Conservation (phyloP, 192 early-diverging fungal species). For the Coemansia sp. region DNA sequence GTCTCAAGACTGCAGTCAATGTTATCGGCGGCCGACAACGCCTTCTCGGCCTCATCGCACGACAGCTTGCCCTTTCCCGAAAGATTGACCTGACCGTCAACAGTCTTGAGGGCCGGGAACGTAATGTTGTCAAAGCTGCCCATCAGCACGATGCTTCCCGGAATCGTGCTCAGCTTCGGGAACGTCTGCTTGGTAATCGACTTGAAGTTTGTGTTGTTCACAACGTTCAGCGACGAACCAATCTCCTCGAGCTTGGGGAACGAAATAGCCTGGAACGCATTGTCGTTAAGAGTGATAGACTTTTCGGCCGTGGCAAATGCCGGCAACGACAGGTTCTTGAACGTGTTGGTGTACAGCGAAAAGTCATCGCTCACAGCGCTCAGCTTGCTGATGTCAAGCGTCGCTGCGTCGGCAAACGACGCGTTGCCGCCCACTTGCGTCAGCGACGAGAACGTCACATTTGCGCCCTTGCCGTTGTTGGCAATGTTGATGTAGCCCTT, state of each 20-base stretch:
- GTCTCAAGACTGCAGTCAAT: conserved; percentile 32
- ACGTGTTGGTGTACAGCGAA: conserved; percentile 59
- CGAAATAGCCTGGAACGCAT: conserved; percentile 59
- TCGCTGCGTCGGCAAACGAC: conserved; percentile 58
- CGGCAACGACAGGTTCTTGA: conserved; percentile 54
- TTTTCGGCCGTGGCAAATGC: conserved; percentile 53
- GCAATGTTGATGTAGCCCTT: conserved; percentile 57
- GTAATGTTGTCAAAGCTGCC: conserved; percentile 62
- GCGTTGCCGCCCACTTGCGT: conserved; percentile 56
- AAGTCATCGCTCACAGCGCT: conserved; percentile 56
- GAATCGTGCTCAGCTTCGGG: conserved; percentile 57
- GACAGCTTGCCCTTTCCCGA: conserved; percentile 60
- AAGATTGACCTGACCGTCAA: conserved; percentile 65
- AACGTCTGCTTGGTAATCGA: conserved; percentile 54
- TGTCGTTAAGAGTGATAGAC: conserved; percentile 61
- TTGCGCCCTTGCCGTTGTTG: conserved; percentile 56
- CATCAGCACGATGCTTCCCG: conserved; percentile 60
- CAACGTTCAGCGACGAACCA: conserved; percentile 63
- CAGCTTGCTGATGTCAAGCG: conserved; percentile 54
- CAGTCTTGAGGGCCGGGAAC: conserved; percentile 56
- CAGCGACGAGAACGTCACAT: conserved; percentile 54
- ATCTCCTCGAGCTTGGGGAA: conserved; percentile 57
- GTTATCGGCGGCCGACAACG: conserved; percentile 26
- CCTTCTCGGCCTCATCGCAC: conserved; percentile 43
- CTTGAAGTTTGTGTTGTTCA: conserved; percentile 63